Base-by-base conservation (phyloP, 495 filamentous ascomycete genomes). In the Podospora sp. region DNA sequence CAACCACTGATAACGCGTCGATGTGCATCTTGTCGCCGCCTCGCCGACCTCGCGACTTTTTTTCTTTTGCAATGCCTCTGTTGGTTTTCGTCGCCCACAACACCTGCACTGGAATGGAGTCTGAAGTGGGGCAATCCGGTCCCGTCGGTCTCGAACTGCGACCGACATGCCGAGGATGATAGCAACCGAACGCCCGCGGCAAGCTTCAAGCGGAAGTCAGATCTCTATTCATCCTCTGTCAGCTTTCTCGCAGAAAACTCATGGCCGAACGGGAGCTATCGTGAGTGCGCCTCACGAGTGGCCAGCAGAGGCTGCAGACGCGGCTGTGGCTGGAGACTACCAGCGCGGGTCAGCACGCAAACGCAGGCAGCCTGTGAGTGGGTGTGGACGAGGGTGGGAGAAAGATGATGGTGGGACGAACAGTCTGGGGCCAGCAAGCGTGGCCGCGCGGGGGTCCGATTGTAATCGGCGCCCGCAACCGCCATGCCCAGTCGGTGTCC, bases 291-390 rank as follows among this genome's bases (percentile, higher is more conserved):
- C 25, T 50, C 27, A n/a, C n/a, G 35, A 62, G 8, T 62, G 60
- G 36, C 20, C n/a, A 18, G 27, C 8, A 51, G 21, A 35, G 50
- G 57, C 63, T 65, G 50, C 63, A 58, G 20, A 46, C 33, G 63
- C 63, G 63, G 63, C 52, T 65, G 63, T 65, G 63, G 63, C 63
- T 65, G 49, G 50, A 18, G n/a, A 36, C 50, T 56, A 56, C 26
- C 26, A 50, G 29, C 52, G 63, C 27, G 40, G 49, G 63, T 65
- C 63, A 65, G 63, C 63, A 65, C 63, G 35, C 63, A 65, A 65
- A 58, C 40, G 27, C 33, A 52, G 51, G 46, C 26, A 36, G 35
- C 22, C 16, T 25, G 18, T 26, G 20, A 29, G 4, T 25, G 18
- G 57, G 57, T 60, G 57, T 20, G 35, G 35, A 27, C n/a, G 33